Evolutionary conservation across 2,329 filamentous ascomycete genomes (phyloP), one percentile per base, ranked within the genome.

Genomic region (Epichloe gansuensis): DNA sequence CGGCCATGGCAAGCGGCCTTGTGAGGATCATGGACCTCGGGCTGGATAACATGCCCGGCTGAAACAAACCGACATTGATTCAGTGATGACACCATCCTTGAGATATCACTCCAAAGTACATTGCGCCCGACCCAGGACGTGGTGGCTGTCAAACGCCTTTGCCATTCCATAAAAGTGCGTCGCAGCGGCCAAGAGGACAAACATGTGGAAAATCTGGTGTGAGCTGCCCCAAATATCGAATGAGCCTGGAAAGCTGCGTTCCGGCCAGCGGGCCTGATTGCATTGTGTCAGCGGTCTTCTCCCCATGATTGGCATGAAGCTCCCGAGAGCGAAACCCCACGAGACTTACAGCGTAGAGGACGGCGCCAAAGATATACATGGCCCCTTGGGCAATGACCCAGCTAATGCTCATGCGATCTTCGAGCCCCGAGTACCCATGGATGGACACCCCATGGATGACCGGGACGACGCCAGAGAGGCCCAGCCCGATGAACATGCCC

Each of bases 161-260:
- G 87, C 65, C 70, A 97, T 77, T 48, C 88, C 91, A 50, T 82
- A 83, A 55, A 97, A 73, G 72, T 98, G 93, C 25, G 85, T 80
- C 1, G 80, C 77, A 0, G 89, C 91, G 0, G 93, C 93, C 55
- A 90, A 68, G 15, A 97, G 74, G 31, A 98, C 91, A 57, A 93
- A 77, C 41, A 95, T 73, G 71, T 98, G 93, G 67, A 98, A 98
- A 58, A 98, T 86, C 71, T 98, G 93, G 69, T 98, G 93, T 21
- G 89, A 95, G 65, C 84, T 90, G 39, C 93, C 91, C 80, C 87
- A 87, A 50, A 96, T 87, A 69, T 98, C 93, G 63, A 91, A 96
- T 7, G 68, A 74, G 1, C 89, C 88, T 0, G 91, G 93, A 45
- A 73, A 78, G 62, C 77, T 81, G 55, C 88, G 77, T 71, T 98